Conservation (phyloP, 2,329 filamentous ascomycete genomes). For the Colletotrichum lentis region DNA sequence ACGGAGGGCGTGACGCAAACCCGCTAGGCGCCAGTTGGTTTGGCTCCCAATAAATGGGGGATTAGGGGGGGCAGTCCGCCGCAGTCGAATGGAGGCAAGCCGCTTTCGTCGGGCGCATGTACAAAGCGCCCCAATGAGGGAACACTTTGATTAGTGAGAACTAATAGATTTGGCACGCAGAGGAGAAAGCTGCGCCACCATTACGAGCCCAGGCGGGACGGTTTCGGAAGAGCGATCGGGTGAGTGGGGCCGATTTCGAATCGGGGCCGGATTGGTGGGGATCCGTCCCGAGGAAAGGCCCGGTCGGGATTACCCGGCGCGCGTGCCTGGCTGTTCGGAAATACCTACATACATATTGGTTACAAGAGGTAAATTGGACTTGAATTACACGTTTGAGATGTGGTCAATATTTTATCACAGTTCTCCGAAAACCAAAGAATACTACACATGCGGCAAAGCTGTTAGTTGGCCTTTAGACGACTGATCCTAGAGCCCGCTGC, state of each 20-base stretch:
- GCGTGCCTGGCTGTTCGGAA: background rate
- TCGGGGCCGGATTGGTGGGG: background rate
- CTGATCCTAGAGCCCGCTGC: too few species aligned
- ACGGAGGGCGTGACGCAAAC: background rate
- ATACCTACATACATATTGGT: background rate
- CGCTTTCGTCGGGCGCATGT: slow-evolving; percentile 10
- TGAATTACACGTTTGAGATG: too few species aligned
- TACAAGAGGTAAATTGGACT: too few species aligned
- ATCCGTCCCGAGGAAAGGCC: background rate
- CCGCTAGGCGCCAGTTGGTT: background rate
- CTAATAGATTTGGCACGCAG: background rate
- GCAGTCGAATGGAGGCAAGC: slow-evolving; percentile 11
- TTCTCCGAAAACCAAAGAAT: too few species aligned
- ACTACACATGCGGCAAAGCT: too few species aligned
- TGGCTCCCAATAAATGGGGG: background rate
- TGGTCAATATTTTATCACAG: too few species aligned
- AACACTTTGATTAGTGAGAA: background rate
- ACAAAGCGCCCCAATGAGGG: background rate
- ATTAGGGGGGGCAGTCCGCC: too few species aligned
- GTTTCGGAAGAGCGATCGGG: background rate
- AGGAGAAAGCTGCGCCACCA: background rate
- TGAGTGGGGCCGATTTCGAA: slow-evolving; percentile 1
- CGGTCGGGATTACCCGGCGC: background rate
- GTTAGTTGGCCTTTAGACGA: too few species aligned
- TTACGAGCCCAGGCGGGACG: background rate